phyloP scores from a whole-genome alignment of 2,329 filamentous ascomycete species.

The Alternaria alternata region DNA sequence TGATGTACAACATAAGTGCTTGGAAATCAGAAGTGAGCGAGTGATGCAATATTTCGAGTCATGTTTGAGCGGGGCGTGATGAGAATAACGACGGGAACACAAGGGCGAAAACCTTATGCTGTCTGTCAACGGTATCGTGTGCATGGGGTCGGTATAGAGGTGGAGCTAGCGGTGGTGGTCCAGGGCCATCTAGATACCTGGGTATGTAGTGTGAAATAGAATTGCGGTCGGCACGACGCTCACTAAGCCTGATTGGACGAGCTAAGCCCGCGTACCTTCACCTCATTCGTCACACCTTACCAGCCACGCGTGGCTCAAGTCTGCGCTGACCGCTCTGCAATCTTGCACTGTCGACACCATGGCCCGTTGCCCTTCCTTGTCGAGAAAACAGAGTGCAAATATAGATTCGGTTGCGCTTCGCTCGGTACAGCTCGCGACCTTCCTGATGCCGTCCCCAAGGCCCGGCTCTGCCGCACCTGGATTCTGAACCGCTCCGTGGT shows the following conservation, averaged over 20 bases:
- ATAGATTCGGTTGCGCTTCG: neutral
- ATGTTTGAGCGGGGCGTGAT: neutral
- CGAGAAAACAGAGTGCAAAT: neutral
- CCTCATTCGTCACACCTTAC: conserved; percentile 7
- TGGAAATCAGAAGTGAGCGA: neutral
- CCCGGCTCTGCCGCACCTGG: neutral
- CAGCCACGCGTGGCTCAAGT: conserved; percentile 7
- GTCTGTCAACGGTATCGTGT: neutral
- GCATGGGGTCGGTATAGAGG: neutral
- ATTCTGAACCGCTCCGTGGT: neutral
- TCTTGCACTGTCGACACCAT: neutral
- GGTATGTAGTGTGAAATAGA: neutral
- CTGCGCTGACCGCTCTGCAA: conserved; percentile 9
- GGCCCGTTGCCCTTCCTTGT: neutral
- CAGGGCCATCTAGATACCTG: neutral
- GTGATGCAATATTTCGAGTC: neutral
- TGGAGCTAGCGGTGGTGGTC: neutral
- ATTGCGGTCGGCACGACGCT: conserved; percentile 6
- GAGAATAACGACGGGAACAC: neutral
- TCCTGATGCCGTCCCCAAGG: neutral
- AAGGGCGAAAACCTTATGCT: neutral
- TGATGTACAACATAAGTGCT: neutral
- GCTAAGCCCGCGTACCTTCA: neutral
- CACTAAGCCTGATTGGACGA: conserved; percentile 2
- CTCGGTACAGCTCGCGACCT: neutral